Conservation (phyloP, 2,329 filamentous ascomycete species). For the Pestalotiopsis sp. region DNA sequence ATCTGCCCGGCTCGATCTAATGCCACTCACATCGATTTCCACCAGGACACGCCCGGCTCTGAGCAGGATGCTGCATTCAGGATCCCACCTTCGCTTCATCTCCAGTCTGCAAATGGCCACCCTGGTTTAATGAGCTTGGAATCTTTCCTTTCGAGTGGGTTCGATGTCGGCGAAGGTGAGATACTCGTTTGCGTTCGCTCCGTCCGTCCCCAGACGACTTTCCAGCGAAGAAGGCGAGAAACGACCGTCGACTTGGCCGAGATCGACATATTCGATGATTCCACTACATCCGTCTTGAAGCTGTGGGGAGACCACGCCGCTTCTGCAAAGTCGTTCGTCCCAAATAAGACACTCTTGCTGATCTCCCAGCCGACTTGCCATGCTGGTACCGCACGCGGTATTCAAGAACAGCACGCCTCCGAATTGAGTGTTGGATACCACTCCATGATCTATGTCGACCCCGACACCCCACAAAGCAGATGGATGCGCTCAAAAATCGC, state of each 20-base stretch:
- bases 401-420: background rate
- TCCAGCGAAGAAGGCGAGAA: conserved; percentile 48
- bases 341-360: conserved; percentile 53
- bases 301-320: conserved; percentile 55
- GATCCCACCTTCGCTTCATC: conserved; percentile 45
- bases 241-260: conserved; percentile 49
- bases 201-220: conserved; percentile 53
- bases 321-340: conserved; percentile 46
- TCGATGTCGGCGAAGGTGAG: conserved; percentile 52
- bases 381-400: conserved; percentile 3
- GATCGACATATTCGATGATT: conserved; percentile 61
- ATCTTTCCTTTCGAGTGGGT: conserved; percentile 55
- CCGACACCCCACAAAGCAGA: conserved; percentile 52
- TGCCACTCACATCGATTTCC: conserved; percentile 55
- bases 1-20: conserved; percentile 61
- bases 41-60: conserved; percentile 42
- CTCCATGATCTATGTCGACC: conserved; percentile 59
- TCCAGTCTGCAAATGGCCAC: conserved; percentile 30
- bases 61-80: conserved; percentile 46
- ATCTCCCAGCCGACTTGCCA: conserved; percentile 45
- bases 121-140: conserved; percentile 59
- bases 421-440: conserved; percentile 38
- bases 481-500: conserved; percentile 55
- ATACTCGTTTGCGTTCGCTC: conserved; percentile 62
- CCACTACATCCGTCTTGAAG: conserved; percentile 53